Evolutionary conservation across 495 filamentous ascomycete species (phyloP).

Genomic region (Aspergillus bridgeri): DNA sequence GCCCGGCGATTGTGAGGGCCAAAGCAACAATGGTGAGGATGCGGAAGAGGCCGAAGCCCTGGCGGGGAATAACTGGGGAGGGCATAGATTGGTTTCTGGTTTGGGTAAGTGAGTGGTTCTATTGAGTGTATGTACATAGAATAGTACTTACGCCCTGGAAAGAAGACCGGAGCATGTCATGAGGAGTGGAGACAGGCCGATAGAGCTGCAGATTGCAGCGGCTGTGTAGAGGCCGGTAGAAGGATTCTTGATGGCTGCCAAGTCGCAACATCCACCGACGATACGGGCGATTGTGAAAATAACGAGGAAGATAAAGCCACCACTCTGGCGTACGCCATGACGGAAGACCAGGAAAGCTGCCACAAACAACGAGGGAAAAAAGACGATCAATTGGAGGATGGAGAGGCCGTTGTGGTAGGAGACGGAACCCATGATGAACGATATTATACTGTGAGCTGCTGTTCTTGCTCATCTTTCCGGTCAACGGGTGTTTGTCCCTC

Average conservation of each 20-base stretch:
- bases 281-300: slow-evolving; percentile 36
- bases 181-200: slow-evolving; percentile 24
- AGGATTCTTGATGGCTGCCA: slow-evolving; percentile 34
- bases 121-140: background rate
- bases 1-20: slow-evolving; percentile 20
- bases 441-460: no score
- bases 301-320: slow-evolving; percentile 37
- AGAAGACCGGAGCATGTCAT: slow-evolving; percentile 17
- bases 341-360: slow-evolving; percentile 32
- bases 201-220: slow-evolving; percentile 22
- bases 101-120: slow-evolving; percentile 21
- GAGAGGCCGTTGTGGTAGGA: background rate
- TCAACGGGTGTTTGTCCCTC: no score
- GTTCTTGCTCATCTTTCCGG: no score
- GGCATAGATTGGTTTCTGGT: slow-evolving; percentile 13
- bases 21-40: slow-evolving; percentile 15
- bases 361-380: slow-evolving; percentile 15
- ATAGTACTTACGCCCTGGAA: slow-evolving; percentile 20
- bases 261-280: slow-evolving; percentile 32
- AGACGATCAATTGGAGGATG: background rate
- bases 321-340: slow-evolving; percentile 34
- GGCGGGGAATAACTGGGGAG: slow-evolving; percentile 9
- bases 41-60: slow-evolving; percentile 19
- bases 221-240: slow-evolving; percentile 18
- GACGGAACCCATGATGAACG: background rate